Conservation (phyloP, 768 basidiomycete genomes). For the Thelephora aurantiotincta region DNA sequence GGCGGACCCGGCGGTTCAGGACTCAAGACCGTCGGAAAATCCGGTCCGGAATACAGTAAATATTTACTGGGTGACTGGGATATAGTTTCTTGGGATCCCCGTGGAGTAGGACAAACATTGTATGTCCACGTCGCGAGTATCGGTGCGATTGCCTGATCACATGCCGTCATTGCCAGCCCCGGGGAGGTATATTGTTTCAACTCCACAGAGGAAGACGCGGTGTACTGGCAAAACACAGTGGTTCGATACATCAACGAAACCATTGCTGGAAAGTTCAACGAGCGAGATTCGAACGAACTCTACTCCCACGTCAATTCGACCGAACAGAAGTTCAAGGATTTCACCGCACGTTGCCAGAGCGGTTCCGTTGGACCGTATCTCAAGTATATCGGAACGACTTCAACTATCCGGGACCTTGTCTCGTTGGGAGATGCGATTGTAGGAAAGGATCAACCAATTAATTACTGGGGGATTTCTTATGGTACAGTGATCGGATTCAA, state of each 20-base stretch:
- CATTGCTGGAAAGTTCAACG: constrained; percentile 2
- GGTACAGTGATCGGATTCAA: not conserved
- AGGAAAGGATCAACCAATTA: not conserved
- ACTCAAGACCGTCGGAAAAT: constrained; percentile 1
- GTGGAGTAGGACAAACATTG: constrained; percentile 4
- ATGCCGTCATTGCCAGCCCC: not conserved
- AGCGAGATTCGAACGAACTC: not conserved
- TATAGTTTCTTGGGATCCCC: constrained; percentile 7
- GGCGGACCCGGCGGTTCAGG: constrained; percentile 8
- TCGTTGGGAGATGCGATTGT: constrained; percentile 1
- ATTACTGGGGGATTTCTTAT: constrained; percentile 1
- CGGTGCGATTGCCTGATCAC: no score
- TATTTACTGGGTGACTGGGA: constrained; percentile 5
- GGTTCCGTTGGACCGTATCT: constrained; percentile 1
- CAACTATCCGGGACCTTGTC: constrained; percentile 3
- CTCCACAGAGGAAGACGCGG: not conserved
- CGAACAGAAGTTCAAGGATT: constrained; percentile 6
- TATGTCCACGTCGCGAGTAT: not conserved
- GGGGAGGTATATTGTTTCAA: not conserved
- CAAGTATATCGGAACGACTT: constrained; percentile 4
- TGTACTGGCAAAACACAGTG: constrained; percentile 5
- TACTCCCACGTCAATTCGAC: constrained; percentile 3
- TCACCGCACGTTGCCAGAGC: not conserved
- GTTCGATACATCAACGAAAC: constrained; percentile 2
- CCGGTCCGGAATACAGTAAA: constrained; percentile 1